Percentiles rank a stretch among this genome's conserved stretches.
Conservation (phyloP, 2,329 filamentous ascomycete genomes). For the Pezicula radicicola region DNA sequence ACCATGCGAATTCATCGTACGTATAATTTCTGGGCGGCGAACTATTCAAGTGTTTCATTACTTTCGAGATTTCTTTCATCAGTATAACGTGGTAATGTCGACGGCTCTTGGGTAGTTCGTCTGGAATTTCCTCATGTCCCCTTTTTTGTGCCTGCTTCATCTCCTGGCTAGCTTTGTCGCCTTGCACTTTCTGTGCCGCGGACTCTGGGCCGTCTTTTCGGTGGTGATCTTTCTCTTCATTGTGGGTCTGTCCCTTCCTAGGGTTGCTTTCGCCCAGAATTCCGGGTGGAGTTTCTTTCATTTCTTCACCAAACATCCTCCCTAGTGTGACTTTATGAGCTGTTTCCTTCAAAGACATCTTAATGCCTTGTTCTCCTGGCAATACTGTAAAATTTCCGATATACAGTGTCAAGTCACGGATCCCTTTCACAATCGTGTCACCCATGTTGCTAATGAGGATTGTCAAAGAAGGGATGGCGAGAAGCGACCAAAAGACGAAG, state of each 20-base stretch:
- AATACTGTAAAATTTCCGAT: slow-evolving; percentile 60
- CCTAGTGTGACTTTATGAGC: slow-evolving; percentile 41
- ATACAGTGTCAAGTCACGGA: slow-evolving; percentile 52
- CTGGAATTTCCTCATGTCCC: slow-evolving; percentile 11
- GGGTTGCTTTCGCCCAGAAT: slow-evolving; percentile 33
- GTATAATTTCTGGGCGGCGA: slow-evolving; percentile 62
- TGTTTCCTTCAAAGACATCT: slow-evolving; percentile 41
- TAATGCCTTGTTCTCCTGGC: slow-evolving; percentile 51
- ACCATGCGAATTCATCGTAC: slow-evolving; percentile 87
- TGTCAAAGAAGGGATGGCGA: slow-evolving; percentile 85
- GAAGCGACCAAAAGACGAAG: slow-evolving; percentile 89
- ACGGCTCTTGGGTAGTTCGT: slow-evolving; percentile 27
- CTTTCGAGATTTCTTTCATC: slow-evolving; percentile 65
- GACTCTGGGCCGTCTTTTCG: slow-evolving; percentile 20
- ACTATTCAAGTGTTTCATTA: slow-evolving; percentile 60
- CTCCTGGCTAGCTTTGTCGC: slow-evolving; percentile 12
- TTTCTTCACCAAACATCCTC: slow-evolving; percentile 34
- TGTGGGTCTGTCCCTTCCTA: slow-evolving; percentile 14
- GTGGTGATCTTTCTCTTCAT: slow-evolving; percentile 17
- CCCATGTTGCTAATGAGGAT: slow-evolving; percentile 81
- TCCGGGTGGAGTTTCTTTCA: slow-evolving; percentile 38
- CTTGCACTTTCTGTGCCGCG: slow-evolving; percentile 8
- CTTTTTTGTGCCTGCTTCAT: slow-evolving; percentile 3
- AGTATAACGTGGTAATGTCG: slow-evolving; percentile 60
- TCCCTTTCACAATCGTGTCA: slow-evolving; percentile 71